A percentile compares a stretch with the other conserved stretches of the same genome.
phyloP scores from a whole-genome alignment of 2,329 filamentous ascomycete genomes.

The Hansfordia pulvinata region DNA sequence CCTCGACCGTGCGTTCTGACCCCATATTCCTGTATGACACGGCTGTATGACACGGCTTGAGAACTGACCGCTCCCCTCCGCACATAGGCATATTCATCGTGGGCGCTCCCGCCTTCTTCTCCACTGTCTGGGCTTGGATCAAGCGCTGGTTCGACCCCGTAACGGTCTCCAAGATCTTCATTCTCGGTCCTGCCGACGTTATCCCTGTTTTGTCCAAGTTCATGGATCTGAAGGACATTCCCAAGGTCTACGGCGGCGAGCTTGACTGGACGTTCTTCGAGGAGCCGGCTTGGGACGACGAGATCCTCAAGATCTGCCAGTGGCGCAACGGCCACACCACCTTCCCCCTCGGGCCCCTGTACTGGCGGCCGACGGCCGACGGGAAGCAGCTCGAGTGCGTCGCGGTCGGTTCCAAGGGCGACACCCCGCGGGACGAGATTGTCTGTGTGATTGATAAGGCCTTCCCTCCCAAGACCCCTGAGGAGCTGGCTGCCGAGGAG shows the following conservation, averaged over 20 bases:
- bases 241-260: constrained; percentile 78
- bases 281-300: constrained; percentile 45
- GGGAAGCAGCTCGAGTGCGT: constrained; percentile 35
- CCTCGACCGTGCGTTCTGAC: constrained; percentile 65
- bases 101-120: constrained; percentile 81
- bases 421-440: constrained; percentile 28
- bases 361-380: constrained; percentile 38
- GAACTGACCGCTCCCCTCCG: constrained; percentile 1
- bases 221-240: constrained; percentile 72
- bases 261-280: constrained; percentile 74
- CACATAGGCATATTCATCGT: constrained; percentile 51
- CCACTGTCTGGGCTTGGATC: constrained; percentile 87
- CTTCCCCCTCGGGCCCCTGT: constrained; percentile 42
- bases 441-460: constrained; percentile 37
- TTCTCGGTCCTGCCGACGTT: constrained; percentile 62
- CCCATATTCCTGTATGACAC: too few species aligned
- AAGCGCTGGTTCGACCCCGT: constrained; percentile 93
- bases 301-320: constrained; percentile 19
- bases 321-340: constrained; percentile 38
- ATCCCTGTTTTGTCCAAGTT: constrained; percentile 65
- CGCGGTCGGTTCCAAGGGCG: constrained; percentile 33
- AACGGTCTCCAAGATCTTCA: constrained; percentile 92
- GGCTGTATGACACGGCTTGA: too few species aligned
- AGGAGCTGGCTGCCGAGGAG: constrained; percentile 3
- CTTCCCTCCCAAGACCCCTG: constrained; percentile 15